Conservation (phyloP, 1,284 basidiomycete species). For the Athelia psychrophila region DNA sequence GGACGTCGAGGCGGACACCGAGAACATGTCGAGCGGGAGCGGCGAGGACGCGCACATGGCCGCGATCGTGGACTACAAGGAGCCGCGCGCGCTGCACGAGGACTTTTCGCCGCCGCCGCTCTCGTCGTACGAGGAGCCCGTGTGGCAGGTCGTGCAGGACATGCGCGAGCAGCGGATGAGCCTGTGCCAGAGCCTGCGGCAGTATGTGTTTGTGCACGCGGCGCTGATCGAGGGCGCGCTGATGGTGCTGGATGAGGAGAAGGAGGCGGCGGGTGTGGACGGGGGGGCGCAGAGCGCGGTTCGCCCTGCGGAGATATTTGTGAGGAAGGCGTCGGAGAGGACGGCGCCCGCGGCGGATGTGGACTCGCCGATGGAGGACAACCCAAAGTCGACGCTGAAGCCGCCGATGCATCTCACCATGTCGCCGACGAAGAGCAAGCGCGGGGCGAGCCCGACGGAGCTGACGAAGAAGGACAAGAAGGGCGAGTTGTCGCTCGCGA, state of each 20-base stretch:
- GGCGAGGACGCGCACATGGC: not conserved
- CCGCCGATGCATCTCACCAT: constrained; percentile 3
- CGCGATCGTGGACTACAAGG: constrained; percentile 47
- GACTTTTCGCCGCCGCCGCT: constrained; percentile 55
- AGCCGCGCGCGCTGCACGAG: constrained; percentile 55
- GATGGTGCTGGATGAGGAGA: constrained; percentile 75
- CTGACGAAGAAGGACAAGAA: constrained; percentile 56
- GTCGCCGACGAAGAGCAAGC: constrained; percentile 48
- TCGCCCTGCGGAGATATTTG: not conserved
- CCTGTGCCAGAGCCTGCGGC: constrained; percentile 83
- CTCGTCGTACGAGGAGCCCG: constrained; percentile 66
- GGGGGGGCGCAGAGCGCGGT: constrained; percentile 15
- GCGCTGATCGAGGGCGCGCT: constrained; percentile 82
- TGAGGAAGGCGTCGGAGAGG: constrained; percentile 1
- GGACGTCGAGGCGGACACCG: constrained; percentile 8
- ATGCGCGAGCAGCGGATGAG: constrained; percentile 94
- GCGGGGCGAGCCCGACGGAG: constrained; percentile 71
- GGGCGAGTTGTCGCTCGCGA: constrained; percentile 54
- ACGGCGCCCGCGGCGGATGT: constrained; percentile 3
- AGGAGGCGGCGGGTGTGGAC: constrained; percentile 32
- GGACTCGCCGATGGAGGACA: constrained; percentile 4
- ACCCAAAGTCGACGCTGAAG: constrained; percentile 1
- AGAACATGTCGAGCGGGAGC: constrained; percentile 10
- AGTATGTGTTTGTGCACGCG: constrained; percentile 88
- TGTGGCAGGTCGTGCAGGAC: constrained; percentile 77